A percentile compares a stretch with the other conserved stretches of the same genome.
These are phyloP conservation scores for Globisporangium carolinianum DNA, from an alignment of 352 stramenopile species.

Conservation along the genomic window DNA sequence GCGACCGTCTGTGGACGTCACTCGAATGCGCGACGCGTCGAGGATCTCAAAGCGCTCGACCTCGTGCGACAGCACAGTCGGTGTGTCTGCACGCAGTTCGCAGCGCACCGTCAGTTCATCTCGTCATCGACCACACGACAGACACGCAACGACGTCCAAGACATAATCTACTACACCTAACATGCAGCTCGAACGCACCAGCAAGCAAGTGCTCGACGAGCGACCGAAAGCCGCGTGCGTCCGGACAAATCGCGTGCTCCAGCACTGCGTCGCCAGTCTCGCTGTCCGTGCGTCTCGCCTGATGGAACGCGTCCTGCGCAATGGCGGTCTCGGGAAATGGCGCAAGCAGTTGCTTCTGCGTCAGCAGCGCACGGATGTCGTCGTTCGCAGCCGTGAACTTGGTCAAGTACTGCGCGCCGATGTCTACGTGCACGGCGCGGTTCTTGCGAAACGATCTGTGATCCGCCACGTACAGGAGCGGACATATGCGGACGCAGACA, in stretches of 20 bases:
- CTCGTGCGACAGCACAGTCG: constrained; percentile 28
- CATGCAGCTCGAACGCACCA: constrained; percentile 9
- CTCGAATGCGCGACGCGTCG: constrained; percentile 37
- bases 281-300: constrained; percentile 6
- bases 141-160: not conserved
- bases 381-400: constrained; percentile 39
- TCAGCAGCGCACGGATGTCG: constrained; percentile 35
- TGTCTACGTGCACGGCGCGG: constrained; percentile 45
- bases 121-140: not conserved
- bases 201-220: constrained; percentile 49
- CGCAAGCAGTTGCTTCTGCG: constrained; percentile 22
- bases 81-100: constrained; percentile 20
- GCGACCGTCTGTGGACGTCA: constrained; percentile 28
- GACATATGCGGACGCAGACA: not conserved
- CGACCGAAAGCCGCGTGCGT: constrained; percentile 41
- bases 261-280: constrained; percentile 10
- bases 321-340: constrained; percentile 45
- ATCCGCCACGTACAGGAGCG: not conserved
- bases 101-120: too few relatives aligned
- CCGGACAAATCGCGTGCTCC: constrained; percentile 32
- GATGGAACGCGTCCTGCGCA: constrained; percentile 33
- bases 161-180: too few relatives aligned
- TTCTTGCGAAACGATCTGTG: constrained; percentile 50
- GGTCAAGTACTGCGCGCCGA: constrained; percentile 69
- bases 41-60: constrained; percentile 53